Conservation (phyloP, 2,329 filamentous ascomycete species). For the Aspergillus oerlinghausenensis region DNA sequence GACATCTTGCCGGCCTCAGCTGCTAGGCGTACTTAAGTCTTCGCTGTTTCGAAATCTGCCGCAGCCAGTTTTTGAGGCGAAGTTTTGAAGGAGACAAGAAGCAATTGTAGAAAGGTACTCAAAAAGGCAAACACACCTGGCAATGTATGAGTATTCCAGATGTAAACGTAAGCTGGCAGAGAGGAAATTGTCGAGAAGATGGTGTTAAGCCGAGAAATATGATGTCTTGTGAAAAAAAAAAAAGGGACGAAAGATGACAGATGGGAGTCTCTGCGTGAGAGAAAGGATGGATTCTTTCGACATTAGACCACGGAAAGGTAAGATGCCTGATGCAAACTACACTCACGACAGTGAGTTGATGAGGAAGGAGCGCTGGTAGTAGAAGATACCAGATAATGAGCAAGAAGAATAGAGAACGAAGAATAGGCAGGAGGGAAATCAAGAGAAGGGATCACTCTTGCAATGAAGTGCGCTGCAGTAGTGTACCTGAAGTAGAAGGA, state of each 20-base stretch:
- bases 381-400: constrained; percentile 21
- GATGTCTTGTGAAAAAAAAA: constrained; percentile 1
- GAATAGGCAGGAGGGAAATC: constrained; percentile 3
- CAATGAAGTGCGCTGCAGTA: background rate
- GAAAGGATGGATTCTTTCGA: constrained; percentile 10
- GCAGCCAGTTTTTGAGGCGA: background rate
- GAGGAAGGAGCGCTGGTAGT: constrained; percentile 18
- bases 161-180: constrained; percentile 18
- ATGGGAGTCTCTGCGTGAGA: constrained; percentile 19
- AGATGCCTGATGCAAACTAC: background rate
- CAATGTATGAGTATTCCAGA: constrained; percentile 23
- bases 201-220: constrained; percentile 16
- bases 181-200: constrained; percentile 19
- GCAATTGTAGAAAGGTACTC: constrained; percentile 7
- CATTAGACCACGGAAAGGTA: constrained; percentile 1
- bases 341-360: constrained; percentile 1
- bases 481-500: background rate
- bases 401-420: background rate
- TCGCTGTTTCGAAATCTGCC: background rate
- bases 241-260: constrained; percentile 13
- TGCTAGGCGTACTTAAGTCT: background rate
- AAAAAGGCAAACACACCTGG: constrained; percentile 12
- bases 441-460: background rate
- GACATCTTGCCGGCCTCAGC: constrained; percentile 21
- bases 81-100: constrained; percentile 9